Base-by-base conservation (phyloP, 352 stramenopile species). In the Globisporangium spiculum region DNA sequence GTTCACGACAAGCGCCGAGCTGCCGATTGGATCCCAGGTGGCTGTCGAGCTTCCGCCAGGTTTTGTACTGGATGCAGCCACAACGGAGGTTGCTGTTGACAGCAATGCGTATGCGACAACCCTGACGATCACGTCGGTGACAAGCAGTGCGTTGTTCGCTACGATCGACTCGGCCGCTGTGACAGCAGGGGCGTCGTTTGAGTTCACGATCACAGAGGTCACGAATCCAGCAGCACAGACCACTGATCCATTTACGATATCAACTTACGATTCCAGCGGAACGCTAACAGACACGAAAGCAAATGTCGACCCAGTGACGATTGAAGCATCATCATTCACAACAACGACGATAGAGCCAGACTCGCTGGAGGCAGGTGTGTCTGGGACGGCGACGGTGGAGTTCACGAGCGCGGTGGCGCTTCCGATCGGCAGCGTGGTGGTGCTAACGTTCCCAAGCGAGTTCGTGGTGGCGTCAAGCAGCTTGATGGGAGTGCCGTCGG, bases 401-500 rank as follows among this genome's bases (percentile, higher is more conserved):
- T 85, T 89, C 57, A 84, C 68, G 41, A 85, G 66, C 16, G 73
- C 54, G 3, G 76, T 85, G 24, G 50, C 57, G 0, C 58, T 88
- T n/a, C 60, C 75, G 16, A 54, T 81, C 0, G 73, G 66, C 0
- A 84, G 75, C 50, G 38, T 78, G 12, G 54, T 88, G n/a, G 58
- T 68, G 27, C 63, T 85, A 27, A 74, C 67, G 44, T 81, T 85
- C 44, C 79, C 79, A 27, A 76, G 57, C 59, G 77, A 72, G 27
- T 80, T 85, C 44, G 56, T 34, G 8, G 67, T 84, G 62, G 46
- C 60, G 34, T 67, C 66, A 12, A 75, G 69, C 14, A 32, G 54
- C 14, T 60, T 60, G 4, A 24, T 79, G 27, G 75, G 63, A 0
- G 72, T 66, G 4, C n/a, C 62, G 12, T 73, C 63, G 30, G 76